phyloP scores from a whole-genome alignment of 2,329 filamentous ascomycete species.

The Gnomoniopsis smithogilvyi region DNA sequence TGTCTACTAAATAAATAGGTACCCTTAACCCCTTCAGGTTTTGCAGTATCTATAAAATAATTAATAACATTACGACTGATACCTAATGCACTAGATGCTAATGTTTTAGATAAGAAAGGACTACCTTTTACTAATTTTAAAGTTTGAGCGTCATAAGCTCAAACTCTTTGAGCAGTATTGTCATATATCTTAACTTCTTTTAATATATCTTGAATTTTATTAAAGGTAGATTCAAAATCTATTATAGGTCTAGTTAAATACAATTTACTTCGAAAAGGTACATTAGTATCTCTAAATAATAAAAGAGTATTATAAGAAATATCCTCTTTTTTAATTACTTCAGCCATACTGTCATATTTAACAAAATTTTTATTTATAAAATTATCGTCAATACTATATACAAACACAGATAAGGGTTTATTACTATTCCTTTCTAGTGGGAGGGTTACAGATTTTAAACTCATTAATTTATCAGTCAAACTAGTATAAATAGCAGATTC shows the following conservation, averaged over 20 bases:
- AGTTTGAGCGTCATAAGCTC: slow-evolving; percentile 16
- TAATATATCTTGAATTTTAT: slow-evolving; percentile 12
- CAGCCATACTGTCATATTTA: slow-evolving; percentile 2
- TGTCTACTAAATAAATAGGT: slow-evolving; percentile 1
- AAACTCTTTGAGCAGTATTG: slow-evolving; percentile 15
- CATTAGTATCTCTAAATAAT: slow-evolving; percentile 2
- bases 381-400: background rate
- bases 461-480: slow-evolving; percentile 1
- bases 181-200: slow-evolving; percentile 16
- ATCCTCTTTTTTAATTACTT: background rate
- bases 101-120: slow-evolving; percentile 1
- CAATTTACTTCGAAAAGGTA: slow-evolving; percentile 1
- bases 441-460: background rate
- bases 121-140: slow-evolving; percentile 16
- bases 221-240: slow-evolving; percentile 13
- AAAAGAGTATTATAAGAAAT: slow-evolving; percentile 2
- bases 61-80: slow-evolving; percentile 3
- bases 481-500: slow-evolving; percentile 15
- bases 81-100: background rate
- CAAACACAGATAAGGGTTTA: background rate
- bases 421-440: background rate
- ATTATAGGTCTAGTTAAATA: slow-evolving; percentile 1
- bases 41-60: slow-evolving; percentile 1
- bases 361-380: slow-evolving; percentile 1
- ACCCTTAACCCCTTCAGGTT: slow-evolving; percentile 1